Evolutionary conservation across 352 stramenopile genomes (phyloP).

Genomic region (Pythium rhizo-oryzae): DNA sequence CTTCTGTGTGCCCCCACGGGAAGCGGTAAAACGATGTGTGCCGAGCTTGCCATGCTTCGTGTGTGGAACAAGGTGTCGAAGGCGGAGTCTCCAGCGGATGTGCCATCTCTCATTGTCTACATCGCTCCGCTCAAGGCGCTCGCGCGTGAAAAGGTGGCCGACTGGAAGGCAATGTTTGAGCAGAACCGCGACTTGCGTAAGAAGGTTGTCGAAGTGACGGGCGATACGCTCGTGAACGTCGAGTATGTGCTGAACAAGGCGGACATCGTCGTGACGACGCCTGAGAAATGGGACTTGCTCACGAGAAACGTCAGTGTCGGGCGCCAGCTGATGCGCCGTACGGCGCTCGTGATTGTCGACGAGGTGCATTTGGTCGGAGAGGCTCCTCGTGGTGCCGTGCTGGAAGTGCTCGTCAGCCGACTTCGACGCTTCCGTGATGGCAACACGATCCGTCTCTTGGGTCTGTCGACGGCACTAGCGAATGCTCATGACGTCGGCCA

Average conservation of each 20-base stretch:
- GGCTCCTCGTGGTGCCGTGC: constrained; percentile 90
- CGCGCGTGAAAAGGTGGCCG: constrained; percentile 94
- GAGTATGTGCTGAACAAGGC: constrained; percentile 89
- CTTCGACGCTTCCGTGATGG: constrained; percentile 77
- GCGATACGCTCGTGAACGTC: constrained; percentile 95
- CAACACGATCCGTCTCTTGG: constrained; percentile 90
- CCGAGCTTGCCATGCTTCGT: constrained; percentile 97
- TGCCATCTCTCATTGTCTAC: constrained; percentile 92
- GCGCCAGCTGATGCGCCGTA: constrained; percentile 65
- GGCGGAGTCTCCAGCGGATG: constrained; percentile 35
- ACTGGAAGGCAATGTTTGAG: constrained; percentile 96
- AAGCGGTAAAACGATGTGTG: constrained; percentile 96
- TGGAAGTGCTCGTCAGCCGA: constrained; percentile 91
- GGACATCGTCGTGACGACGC: constrained; percentile 97
- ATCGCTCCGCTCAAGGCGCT: constrained; percentile 98
- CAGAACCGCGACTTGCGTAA: constrained; percentile 79
- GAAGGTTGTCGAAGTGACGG: constrained; percentile 96
- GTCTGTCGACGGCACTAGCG: constrained; percentile 95
- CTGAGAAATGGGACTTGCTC: constrained; percentile 98
- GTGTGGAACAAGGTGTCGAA: constrained; percentile 78
- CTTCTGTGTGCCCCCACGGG: constrained; percentile 97
- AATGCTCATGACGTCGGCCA: constrained; percentile 96
- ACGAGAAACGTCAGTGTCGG: constrained; percentile 89
- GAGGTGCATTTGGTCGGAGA: constrained; percentile 98
- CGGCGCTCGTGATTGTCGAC: constrained; percentile 95